These are phyloP conservation scores for Cladophialophora yegresii DNA, from an alignment of 2,329 filamentous ascomycete species.

Conservation along the genomic window DNA sequence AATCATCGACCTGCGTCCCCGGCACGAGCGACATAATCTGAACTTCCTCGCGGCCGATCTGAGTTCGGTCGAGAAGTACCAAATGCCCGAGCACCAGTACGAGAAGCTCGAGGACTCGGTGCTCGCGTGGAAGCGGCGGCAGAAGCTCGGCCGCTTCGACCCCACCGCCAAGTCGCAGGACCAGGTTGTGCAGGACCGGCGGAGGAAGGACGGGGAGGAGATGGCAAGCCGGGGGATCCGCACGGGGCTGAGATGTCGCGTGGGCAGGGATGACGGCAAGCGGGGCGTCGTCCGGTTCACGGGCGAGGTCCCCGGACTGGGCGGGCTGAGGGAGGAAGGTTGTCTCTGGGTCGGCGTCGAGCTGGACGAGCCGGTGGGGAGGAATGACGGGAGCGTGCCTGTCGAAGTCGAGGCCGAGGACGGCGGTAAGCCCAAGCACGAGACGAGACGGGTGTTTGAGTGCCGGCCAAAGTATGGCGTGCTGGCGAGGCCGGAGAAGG, in stretches of 20 bases:
- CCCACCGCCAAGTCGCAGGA: constrained; percentile 71
- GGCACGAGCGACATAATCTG: constrained; percentile 70
- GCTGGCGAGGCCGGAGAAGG: constrained; percentile 63
- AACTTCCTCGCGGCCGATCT: constrained; percentile 72
- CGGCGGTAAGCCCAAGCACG: constrained; percentile 9
- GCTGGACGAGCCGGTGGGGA: constrained; percentile 65
- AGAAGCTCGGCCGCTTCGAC: constrained; percentile 95
- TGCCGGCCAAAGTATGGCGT: constrained; percentile 57
- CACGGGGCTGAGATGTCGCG: constrained; percentile 64
- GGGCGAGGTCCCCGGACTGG: constrained; percentile 40
- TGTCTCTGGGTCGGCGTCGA: constrained; percentile 44
- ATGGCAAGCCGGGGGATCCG: constrained; percentile 68
- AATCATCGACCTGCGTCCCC: constrained; percentile 38
- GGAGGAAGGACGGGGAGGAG: constrained; percentile 61
- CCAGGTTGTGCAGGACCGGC: constrained; percentile 68
- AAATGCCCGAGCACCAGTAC: constrained; percentile 83
- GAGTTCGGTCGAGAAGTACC: constrained; percentile 81
- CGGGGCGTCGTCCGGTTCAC: constrained; percentile 59
- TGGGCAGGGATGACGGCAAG: constrained; percentile 67
- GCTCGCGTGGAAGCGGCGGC: constrained; percentile 90
- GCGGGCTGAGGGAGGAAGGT: constrained; percentile 33
- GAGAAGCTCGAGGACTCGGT: constrained; percentile 84
- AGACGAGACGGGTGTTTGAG: constrained; percentile 55
- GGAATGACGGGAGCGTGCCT: constrained; percentile 61
- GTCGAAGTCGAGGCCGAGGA: constrained; percentile 37